phyloP scores from a whole-genome alignment of 495 filamentous ascomycete species.

The Penicillium coprophilum region DNA sequence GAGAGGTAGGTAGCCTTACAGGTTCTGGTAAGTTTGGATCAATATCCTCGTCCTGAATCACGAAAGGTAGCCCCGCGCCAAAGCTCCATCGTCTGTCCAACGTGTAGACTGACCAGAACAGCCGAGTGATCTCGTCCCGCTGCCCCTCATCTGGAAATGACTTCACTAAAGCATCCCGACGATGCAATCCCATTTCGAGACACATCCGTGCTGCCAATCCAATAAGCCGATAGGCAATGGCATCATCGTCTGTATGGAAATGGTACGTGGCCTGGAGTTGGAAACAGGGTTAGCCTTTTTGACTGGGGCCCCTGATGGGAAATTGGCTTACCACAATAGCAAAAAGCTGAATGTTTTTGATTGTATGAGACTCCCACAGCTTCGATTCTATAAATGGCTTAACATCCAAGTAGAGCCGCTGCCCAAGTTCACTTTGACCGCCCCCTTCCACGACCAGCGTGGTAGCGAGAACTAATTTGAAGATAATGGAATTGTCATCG shows the following conservation, averaged over 20 bases:
- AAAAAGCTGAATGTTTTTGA: conserved; percentile 70
- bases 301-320: neutral
- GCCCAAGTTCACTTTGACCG: conserved; percentile 72
- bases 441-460: conserved; percentile 70
- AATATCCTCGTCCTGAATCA: conserved; percentile 79
- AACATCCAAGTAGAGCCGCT: conserved; percentile 67
- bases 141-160: conserved; percentile 61
- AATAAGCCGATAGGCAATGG: conserved; percentile 75
- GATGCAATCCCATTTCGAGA: conserved; percentile 77
- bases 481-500: conserved; percentile 64
- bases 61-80: conserved; percentile 77
- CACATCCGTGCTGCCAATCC: conserved; percentile 74
- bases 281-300: conserved; percentile 7
- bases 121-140: conserved; percentile 57
- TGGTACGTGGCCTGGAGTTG: conserved; percentile 70
- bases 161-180: conserved; percentile 67
- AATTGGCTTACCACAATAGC: conserved; percentile 59
- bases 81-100: conserved; percentile 82
- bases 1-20: conserved; percentile 46
- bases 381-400: conserved; percentile 66
- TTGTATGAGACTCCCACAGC: conserved; percentile 63
- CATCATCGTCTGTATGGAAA: conserved; percentile 78
- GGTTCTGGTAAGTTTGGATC: conserved; percentile 75
- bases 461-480: conserved; percentile 79
- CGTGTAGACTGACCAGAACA: conserved; percentile 81